These are phyloP conservation scores for Fusarium domesticum DNA, from an alignment of 2,329 filamentous ascomycete genomes.

Conservation along the genomic window DNA sequence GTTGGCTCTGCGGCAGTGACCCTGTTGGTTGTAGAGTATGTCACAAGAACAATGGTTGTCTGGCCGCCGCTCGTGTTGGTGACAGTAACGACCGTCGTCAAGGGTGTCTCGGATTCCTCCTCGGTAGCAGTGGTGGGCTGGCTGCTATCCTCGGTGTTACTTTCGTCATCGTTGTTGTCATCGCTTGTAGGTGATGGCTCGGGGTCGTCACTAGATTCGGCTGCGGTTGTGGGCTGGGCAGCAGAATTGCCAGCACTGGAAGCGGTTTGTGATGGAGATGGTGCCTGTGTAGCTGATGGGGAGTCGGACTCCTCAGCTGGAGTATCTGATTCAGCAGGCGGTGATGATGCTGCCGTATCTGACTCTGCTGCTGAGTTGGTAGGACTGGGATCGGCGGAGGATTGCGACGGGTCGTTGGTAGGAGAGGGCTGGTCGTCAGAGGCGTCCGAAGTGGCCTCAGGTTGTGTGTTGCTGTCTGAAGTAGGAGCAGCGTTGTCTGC, in stretches of 20 bases:
- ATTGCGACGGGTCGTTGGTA: not conserved
- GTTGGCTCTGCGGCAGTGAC: slow-evolving; percentile 11
- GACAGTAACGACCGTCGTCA: slow-evolving; percentile 26
- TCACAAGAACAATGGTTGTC: slow-evolving; percentile 30
- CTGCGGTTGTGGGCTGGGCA: not conserved
- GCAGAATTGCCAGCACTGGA: not conserved
- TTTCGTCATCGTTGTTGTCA: not conserved
- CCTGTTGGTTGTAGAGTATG: slow-evolving; percentile 22
- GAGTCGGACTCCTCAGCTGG: not conserved
- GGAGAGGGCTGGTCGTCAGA: not conserved
- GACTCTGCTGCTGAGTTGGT: not conserved
- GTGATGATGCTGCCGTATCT: not conserved
- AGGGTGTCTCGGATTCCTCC: slow-evolving; percentile 12
- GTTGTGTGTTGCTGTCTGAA: not conserved
- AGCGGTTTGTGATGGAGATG: not conserved
- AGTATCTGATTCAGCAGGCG: not conserved
- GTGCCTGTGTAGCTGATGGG: slow-evolving; percentile 2
- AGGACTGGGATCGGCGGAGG: not conserved
- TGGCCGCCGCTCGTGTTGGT: slow-evolving; percentile 18
- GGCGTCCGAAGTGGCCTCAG: not conserved
- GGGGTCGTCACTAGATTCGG: too few relatives aligned
- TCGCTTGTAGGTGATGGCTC: too few relatives aligned
- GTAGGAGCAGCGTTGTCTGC: not conserved
- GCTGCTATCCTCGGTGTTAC: slow-evolving; percentile 11
- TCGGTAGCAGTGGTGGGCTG: slow-evolving; percentile 8